A percentile compares a stretch with the other conserved stretches of the same genome.
Evolutionary conservation across 2,329 filamentous ascomycete genomes (phyloP).

Genomic region (Botrytis pseudocinerea): DNA sequence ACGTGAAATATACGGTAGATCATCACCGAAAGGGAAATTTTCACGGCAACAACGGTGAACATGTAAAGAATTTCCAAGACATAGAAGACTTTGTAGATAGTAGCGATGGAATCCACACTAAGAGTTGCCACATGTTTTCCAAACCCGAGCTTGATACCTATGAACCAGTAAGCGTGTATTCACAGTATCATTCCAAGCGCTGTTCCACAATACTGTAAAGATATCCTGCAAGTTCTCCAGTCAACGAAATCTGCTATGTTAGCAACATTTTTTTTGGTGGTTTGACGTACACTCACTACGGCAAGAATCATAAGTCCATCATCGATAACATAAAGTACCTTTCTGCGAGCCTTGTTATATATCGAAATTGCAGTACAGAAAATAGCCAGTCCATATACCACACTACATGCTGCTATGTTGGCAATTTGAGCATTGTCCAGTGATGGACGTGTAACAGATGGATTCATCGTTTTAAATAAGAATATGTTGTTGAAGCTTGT

Average conservation of each 20-base stretch:
- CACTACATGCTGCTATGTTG: neutral
- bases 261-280: neutral
- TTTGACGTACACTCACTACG: neutral
- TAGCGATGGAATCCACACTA: neutral
- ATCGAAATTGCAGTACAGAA: neutral
- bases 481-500: neutral
- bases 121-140: neutral
- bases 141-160: neutral
- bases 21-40: neutral
- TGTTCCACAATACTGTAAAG: neutral
- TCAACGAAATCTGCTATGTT: neutral
- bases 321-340: neutral
- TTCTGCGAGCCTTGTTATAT: neutral
- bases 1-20: neutral
- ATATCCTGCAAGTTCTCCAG: neutral
- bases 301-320: neutral
- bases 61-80: neutral
- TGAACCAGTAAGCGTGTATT: neutral
- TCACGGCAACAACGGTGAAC: neutral
- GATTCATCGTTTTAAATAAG: neutral
- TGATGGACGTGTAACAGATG: neutral
- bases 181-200: neutral
- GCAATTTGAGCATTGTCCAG: neutral
- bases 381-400: neutral
- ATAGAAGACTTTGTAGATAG: neutral